phyloP scores from a whole-genome alignment of 1,284 basidiomycete species.

The Irpex sp. region DNA sequence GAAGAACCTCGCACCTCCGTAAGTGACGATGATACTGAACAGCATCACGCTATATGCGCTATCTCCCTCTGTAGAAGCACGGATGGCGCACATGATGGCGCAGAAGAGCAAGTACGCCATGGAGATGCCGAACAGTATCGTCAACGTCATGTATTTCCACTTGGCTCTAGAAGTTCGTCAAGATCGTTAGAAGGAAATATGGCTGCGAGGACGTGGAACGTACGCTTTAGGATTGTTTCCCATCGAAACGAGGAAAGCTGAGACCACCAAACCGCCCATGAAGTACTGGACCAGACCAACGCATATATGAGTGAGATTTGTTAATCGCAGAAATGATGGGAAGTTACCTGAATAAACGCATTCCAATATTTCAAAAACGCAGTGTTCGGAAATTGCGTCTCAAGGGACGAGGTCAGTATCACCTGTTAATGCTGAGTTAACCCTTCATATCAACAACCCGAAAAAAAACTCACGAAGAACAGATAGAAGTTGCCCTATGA shows the following conservation, averaged over 20 bases:
- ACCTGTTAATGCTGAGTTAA: constrained; percentile 40
- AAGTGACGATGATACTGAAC: constrained; percentile 81
- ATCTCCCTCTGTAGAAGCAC: constrained; percentile 61
- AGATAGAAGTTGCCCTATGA: constrained; percentile 87
- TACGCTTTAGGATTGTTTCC: constrained; percentile 91
- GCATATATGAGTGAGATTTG: neutral
- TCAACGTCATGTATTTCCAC: constrained; percentile 82
- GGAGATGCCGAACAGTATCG: constrained; percentile 71
- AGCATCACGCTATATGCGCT: constrained; percentile 72
- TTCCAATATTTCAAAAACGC: constrained; percentile 75
- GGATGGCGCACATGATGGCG: constrained; percentile 70
- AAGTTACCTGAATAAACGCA: constrained; percentile 63
- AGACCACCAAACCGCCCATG: constrained; percentile 79
- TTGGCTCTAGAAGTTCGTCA: constrained; percentile 45
- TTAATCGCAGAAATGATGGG: neutral
- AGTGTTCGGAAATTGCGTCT: constrained; percentile 69
- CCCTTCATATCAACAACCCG: constrained; percentile 18
- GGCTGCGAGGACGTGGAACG: constrained; percentile 18
- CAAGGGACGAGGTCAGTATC: constrained; percentile 84
- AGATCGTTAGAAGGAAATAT: neutral
- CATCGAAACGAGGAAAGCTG: constrained; percentile 93
- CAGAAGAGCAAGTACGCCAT: constrained; percentile 80
- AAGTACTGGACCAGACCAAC: constrained; percentile 54
- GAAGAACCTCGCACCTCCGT: constrained; percentile 53
- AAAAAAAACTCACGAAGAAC: constrained; percentile 91